phyloP scores from a whole-genome alignment of 2,329 filamentous ascomycete genomes.

The Alternaria sp. region DNA sequence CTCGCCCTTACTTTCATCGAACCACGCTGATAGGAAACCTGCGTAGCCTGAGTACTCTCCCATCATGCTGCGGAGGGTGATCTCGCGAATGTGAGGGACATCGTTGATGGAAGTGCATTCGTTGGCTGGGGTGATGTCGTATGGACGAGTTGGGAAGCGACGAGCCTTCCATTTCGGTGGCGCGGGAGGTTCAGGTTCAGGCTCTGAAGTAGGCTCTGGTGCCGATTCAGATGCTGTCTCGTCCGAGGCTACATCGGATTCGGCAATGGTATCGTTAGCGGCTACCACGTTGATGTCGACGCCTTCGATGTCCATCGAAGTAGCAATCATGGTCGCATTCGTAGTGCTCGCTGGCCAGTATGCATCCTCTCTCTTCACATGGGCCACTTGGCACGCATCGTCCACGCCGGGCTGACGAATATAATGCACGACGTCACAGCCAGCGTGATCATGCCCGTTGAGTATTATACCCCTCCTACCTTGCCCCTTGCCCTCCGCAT shows the following conservation, averaged over 20 bases:
- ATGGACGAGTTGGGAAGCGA: conserved; percentile 23
- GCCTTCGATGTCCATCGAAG: not conserved
- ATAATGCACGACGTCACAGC: conserved; percentile 88
- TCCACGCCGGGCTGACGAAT: conserved; percentile 27
- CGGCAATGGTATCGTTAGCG: conserved; percentile 1
- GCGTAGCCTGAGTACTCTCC: conserved; percentile 93
- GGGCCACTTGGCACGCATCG: conserved; percentile 11
- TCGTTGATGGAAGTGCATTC: conserved; percentile 22
- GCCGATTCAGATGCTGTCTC: conserved; percentile 1
- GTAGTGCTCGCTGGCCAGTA: conserved; percentile 19
- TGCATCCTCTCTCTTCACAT: conserved; percentile 16
- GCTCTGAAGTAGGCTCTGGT: not conserved
- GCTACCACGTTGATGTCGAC: conserved; percentile 2
- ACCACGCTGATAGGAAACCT: conserved; percentile 88
- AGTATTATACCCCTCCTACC: conserved; percentile 80
- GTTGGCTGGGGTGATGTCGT: conserved; percentile 44
- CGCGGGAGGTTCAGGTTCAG: not conserved
- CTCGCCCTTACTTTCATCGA: conserved; percentile 69
- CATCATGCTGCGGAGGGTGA: conserved; percentile 99
- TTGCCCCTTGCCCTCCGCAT: conserved; percentile 65
- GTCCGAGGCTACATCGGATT: not conserved
- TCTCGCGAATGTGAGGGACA: conserved; percentile 73
- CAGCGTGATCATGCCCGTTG: conserved; percentile 94
- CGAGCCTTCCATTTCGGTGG: conserved; percentile 30
- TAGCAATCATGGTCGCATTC: conserved; percentile 1